phyloP scores from a whole-genome alignment of 1,139 yeast genomes.

The Suzukiozyma palmioleophila region DNA sequence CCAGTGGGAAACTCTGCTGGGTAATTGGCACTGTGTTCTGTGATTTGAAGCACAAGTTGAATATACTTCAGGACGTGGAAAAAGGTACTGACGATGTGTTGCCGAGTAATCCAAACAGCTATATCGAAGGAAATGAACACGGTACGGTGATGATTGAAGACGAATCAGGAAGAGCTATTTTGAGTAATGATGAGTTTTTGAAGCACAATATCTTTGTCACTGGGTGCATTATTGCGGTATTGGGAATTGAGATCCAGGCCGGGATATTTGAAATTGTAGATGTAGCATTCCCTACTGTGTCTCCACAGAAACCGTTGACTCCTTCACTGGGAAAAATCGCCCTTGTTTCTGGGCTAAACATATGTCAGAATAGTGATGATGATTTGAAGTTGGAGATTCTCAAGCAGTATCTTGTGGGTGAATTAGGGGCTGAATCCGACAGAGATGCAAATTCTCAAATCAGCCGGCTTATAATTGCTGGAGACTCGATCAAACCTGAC shows the following conservation, averaged over 20 bases:
- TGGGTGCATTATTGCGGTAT: slow-evolving; percentile 78
- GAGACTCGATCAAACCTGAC: slow-evolving; percentile 57
- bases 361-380: slow-evolving; percentile 31
- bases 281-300: slow-evolving; percentile 61
- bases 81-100: slow-evolving; percentile 50
- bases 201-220: slow-evolving; percentile 60
- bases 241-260: slow-evolving; percentile 81
- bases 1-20: slow-evolving; percentile 71
- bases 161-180: slow-evolving; percentile 81
- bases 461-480: slow-evolving; percentile 63
- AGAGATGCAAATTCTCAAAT: slow-evolving; percentile 29
- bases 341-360: slow-evolving; percentile 67
- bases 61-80: slow-evolving; percentile 77
- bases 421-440: slow-evolving; percentile 41
- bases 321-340: slow-evolving; percentile 38
- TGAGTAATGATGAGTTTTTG: slow-evolving; percentile 61
- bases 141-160: slow-evolving; percentile 80
- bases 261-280: slow-evolving; percentile 87
- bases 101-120: slow-evolving; percentile 31
- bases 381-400: slow-evolving; percentile 56
- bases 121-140: slow-evolving; percentile 20
- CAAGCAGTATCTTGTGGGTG: slow-evolving; percentile 70
- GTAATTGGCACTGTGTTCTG: slow-evolving; percentile 86
- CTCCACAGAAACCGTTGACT: slow-evolving; percentile 48
- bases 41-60: slow-evolving; percentile 81